phyloP scores from a whole-genome alignment of 805 yeast species.

The Saccharomycopsis malanga region DNA sequence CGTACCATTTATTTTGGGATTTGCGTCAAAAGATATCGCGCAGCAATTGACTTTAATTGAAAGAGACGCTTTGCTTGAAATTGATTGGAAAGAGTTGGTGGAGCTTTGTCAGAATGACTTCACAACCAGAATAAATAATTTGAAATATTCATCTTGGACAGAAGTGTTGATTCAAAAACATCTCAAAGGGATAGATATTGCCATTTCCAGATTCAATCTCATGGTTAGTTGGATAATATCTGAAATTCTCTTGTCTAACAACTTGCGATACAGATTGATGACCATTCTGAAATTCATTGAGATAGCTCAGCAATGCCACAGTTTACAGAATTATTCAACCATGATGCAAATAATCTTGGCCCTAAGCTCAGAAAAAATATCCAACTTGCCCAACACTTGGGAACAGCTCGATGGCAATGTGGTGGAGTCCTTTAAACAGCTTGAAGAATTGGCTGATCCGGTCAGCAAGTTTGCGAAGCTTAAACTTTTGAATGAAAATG shows the following conservation, averaged over 20 bases:
- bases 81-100: constrained; percentile 88
- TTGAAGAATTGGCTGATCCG: constrained; percentile 71
- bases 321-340: constrained; percentile 76
- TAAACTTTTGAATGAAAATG: constrained; percentile 53
- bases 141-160: constrained; percentile 59
- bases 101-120: no score
- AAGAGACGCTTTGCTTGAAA: constrained; percentile 69
- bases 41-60: constrained; percentile 84
- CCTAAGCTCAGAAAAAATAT: constrained; percentile 57
- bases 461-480: constrained; percentile 62
- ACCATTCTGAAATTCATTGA: constrained; percentile 84
- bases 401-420: constrained; percentile 65
- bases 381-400: constrained; percentile 66
- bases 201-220: constrained; percentile 78
- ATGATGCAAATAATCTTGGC: constrained; percentile 84
- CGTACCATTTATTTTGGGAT: constrained; percentile 74
- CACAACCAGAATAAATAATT: no score
- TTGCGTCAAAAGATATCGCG: constrained; percentile 59
- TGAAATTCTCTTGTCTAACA: constrained; percentile 67
- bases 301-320: constrained; percentile 67
- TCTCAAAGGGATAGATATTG: constrained; percentile 71
- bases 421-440: constrained; percentile 51
- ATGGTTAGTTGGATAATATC: constrained; percentile 90
- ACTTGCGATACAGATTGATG: constrained; percentile 50
- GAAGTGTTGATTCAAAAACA: constrained; percentile 52